Evolutionary conservation across 2,329 filamentous ascomycete species (phyloP), one percentile per base, ranked within the genome.

Genomic region (Arthroderma sp.): DNA sequence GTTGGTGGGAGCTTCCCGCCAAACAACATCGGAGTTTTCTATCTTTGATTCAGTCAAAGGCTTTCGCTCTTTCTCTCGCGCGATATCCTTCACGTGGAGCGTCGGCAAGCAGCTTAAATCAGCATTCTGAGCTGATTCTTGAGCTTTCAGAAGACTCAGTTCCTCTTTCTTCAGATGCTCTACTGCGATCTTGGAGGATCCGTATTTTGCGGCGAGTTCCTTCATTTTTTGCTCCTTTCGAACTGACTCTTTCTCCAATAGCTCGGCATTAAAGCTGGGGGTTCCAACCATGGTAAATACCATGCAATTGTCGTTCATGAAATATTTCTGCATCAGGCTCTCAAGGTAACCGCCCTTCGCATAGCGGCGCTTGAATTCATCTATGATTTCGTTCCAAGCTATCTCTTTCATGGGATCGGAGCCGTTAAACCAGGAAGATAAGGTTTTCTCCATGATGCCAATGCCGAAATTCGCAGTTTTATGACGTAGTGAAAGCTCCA

Each of bases 401-500:
- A 98, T 70, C 8, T 85, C 81, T 52, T 94, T 81, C 63, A 96
- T 93, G 0, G 91, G 89, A 60, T 96, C 85, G 3, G 87, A 80
- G 4, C 89, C 91, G 46, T 91, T 93, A 65, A 98, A 96, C 91
- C 91, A 98, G 47, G 83, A 81, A 1, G 86, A 83, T 59, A 94
- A 85, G 5, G 95, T 73, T 36, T 89, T 79, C 54, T 94, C 85
- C 63, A 98, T 78, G 43, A 96, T 76, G 11, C 81, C 81, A 73
- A 95, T 85, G 9, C 91, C 91, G 58, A 98, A 98, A 56, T 83
- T 87, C 44, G 91, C 85, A 0, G 87, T 95, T 71, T 96, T 96
- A 68, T 98, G 87, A 66, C 95, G 95, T 40, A 96, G 68, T 0
- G 81, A 75, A n/a, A 98, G 73, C 60, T 98, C 91, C 3, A 96